These are phyloP conservation scores for Cadophora malorum DNA, from an alignment of 2,329 filamentous ascomycete genomes.

Conservation along the genomic window DNA sequence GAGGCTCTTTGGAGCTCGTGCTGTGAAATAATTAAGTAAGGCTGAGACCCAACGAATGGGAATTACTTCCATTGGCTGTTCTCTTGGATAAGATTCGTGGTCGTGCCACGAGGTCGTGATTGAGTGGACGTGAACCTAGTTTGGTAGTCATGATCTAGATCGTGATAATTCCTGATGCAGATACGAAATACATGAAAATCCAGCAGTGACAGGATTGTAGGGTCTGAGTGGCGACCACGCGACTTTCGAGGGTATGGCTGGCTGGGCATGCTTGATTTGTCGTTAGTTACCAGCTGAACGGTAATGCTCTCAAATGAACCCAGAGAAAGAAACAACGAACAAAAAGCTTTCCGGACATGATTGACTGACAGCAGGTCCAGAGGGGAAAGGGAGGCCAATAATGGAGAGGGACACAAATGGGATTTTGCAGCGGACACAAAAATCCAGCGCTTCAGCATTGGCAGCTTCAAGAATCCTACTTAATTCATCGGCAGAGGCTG, in stretches of 20 bases:
- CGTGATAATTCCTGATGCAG: conserved; percentile 5
- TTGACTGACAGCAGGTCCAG: not conserved
- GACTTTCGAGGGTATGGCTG: not conserved
- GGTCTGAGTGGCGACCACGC: not conserved
- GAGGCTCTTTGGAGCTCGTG: not conserved
- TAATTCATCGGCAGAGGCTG: not conserved
- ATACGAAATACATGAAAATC: conserved; percentile 2
- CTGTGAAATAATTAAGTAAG: not conserved
- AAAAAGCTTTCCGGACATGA: not conserved
- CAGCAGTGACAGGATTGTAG: not conserved
- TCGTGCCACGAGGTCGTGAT: not conserved
- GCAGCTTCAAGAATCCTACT: not conserved
- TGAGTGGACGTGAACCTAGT: not conserved
- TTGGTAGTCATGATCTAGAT: conserved; percentile 2
- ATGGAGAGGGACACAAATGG: not conserved
- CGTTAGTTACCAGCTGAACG: not conserved
- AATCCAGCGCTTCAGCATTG: not conserved
- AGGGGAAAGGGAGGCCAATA: not conserved
- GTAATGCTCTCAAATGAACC: not conserved
- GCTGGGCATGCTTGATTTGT: not conserved
- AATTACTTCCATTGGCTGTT: not conserved
- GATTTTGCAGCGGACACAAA: not conserved
- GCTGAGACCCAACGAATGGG: not conserved
- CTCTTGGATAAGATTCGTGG: not conserved
- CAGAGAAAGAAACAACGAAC: not conserved